Evolutionary conservation across 257 asterid species (phyloP).

Genomic region (Ehretia macrophylla): DNA sequence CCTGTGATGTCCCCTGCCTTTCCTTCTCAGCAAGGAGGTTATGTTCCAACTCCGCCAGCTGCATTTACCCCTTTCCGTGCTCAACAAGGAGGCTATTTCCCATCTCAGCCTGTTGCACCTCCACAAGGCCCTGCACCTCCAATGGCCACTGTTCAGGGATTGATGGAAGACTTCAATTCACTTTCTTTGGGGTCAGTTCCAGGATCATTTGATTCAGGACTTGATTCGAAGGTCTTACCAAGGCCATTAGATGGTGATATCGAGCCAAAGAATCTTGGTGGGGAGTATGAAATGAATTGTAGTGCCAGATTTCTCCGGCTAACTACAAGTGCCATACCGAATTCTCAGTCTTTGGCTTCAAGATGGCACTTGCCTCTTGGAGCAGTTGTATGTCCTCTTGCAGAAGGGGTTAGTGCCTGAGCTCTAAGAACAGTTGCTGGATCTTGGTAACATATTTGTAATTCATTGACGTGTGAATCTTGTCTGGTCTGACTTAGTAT

Average conservation of each 20-base stretch:
- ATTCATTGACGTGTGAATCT: conserved; percentile 2
- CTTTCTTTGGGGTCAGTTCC: conserved; percentile 86
- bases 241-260: conserved; percentile 92
- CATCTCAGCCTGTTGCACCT: conserved; percentile 45
- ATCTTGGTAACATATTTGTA: neutral
- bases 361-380: conserved; percentile 96
- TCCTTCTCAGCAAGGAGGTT: conserved; percentile 50
- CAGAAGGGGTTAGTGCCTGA: conserved; percentile 75
- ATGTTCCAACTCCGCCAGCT: conserved; percentile 38
- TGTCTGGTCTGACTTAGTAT: conserved; percentile 13
- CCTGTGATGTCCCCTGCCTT: conserved; percentile 36
- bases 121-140: conserved; percentile 59
- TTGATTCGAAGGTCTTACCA: conserved; percentile 67
- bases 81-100: conserved; percentile 65
- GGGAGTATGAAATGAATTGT: conserved; percentile 76
- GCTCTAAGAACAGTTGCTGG: conserved; percentile 1
- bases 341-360: conserved; percentile 83
- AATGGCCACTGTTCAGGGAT: conserved; percentile 41
- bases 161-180: conserved; percentile 86
- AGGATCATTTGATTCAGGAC: conserved; percentile 79
- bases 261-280: conserved; percentile 53
- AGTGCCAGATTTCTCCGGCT: conserved; percentile 63
- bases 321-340: conserved; percentile 79
- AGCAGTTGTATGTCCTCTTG: conserved; percentile 94
- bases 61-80: conserved; percentile 39